These are phyloP conservation scores for Euphorbia lathyris DNA, from an alignment of 345 rosid species.

Conservation along the genomic window DNA sequence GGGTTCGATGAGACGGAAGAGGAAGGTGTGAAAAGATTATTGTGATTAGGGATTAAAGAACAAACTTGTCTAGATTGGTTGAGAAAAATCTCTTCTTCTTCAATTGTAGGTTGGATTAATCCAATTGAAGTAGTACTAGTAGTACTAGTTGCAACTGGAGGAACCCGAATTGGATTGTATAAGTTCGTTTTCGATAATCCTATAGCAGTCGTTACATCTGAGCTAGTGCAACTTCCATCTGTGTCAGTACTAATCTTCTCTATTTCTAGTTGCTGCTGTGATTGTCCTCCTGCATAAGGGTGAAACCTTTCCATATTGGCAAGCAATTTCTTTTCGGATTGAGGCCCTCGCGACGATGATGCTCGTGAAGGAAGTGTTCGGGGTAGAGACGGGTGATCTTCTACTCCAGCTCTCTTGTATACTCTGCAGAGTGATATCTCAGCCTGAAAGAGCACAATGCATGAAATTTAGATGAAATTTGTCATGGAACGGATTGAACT, in stretches of 20 bases:
- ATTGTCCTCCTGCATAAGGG: constrained; percentile 12
- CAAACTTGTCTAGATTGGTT: constrained; percentile 30
- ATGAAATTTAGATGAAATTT: neutral
- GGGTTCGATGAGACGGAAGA: constrained; percentile 33
- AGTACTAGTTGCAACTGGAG: constrained; percentile 13
- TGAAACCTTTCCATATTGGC: constrained; percentile 22
- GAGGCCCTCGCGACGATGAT: constrained; percentile 30
- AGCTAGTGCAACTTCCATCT: constrained; percentile 46
- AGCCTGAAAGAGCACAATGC: neutral
- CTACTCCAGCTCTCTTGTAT: constrained; percentile 92
- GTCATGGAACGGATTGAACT: too few species aligned
- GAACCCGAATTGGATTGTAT: constrained; percentile 35
- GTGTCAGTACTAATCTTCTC: constrained; percentile 37
- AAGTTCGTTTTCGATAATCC: constrained; percentile 47
- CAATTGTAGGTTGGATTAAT: constrained; percentile 23
- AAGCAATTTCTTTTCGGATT: constrained; percentile 17
- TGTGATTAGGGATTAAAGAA: constrained; percentile 23
- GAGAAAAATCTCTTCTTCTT: constrained; percentile 29
- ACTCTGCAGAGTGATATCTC: constrained; percentile 96
- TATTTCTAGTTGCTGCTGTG: constrained; percentile 28
- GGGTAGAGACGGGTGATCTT: constrained; percentile 82
- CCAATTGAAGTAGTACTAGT: constrained; percentile 24
- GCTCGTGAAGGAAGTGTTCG: constrained; percentile 52
- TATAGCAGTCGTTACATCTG: constrained; percentile 64
- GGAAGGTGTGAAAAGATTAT: constrained; percentile 20